Percentiles rank a stretch among this genome's conserved stretches.
These are phyloP conservation scores for Voacanga thouarsii DNA, from an alignment of 257 asterid genomes.

Conservation along the genomic window DNA sequence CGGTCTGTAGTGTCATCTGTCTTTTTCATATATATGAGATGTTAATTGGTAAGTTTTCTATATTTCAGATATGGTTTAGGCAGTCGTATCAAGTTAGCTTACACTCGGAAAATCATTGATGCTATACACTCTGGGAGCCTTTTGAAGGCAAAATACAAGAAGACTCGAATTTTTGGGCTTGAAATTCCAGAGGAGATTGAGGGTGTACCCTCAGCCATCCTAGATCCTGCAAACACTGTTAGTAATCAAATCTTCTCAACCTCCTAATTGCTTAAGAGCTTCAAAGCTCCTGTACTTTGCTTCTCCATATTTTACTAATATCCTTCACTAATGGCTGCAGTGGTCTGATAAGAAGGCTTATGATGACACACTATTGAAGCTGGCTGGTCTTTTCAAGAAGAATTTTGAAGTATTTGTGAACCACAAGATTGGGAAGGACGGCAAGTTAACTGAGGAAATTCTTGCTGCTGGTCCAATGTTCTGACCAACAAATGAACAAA, in stretches of 20 bases:
- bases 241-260: slow-evolving; percentile 12
- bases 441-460: slow-evolving; percentile 53
- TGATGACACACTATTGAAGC: slow-evolving; percentile 57
- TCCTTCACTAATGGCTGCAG: slow-evolving; percentile 27
- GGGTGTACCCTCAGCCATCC: slow-evolving; percentile 73
- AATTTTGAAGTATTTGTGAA: slow-evolving; percentile 55
- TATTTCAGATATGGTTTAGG: slow-evolving; percentile 63
- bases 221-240: slow-evolving; percentile 75
- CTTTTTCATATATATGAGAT: not conserved
- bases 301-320: not conserved
- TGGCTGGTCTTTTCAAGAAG: slow-evolving; percentile 73
- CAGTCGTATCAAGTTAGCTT: slow-evolving; percentile 64
- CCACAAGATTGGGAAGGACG: slow-evolving; percentile 62
- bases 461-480: slow-evolving; percentile 75
- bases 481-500: slow-evolving; percentile 12
- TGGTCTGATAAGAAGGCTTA: slow-evolving; percentile 66
- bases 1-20: not conserved
- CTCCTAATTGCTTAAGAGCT: too few species aligned
- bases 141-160: slow-evolving; percentile 44
- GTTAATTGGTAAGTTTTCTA: not conserved
- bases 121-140: slow-evolving; percentile 70
- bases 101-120: slow-evolving; percentile 77
- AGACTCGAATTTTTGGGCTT: slow-evolving; percentile 69
- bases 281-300: not conserved
- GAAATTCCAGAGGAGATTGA: slow-evolving; percentile 72